A percentile compares a stretch with the other conserved stretches of the same genome.
Evolutionary conservation across 2,329 filamentous ascomycete genomes (phyloP).

Genomic region (Grosmannia huntii): DNA sequence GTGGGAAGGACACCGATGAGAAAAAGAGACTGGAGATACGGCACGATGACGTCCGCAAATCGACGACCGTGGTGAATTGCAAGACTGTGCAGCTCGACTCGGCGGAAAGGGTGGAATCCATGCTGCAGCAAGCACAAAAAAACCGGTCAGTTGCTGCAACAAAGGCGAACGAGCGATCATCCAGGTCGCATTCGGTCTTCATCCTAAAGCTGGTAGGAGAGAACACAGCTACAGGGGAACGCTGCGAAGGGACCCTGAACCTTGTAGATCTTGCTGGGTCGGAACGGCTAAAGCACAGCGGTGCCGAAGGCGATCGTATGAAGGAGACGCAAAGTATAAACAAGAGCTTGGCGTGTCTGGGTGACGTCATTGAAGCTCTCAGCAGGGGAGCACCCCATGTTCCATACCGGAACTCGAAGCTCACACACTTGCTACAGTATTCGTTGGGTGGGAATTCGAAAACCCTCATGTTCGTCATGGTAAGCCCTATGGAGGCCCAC

Average conservation of each 20-base stretch:
- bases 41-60: slow-evolving; percentile 70
- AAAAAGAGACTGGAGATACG: slow-evolving; percentile 82
- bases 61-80: slow-evolving; percentile 71
- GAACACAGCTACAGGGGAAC: slow-evolving; percentile 67
- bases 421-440: slow-evolving; percentile 91
- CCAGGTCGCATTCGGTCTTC: slow-evolving; percentile 90
- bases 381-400: slow-evolving; percentile 74
- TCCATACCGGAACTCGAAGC: slow-evolving; percentile 91
- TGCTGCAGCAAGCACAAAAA: slow-evolving; percentile 66
- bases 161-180: slow-evolving; percentile 93
- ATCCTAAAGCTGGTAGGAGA: slow-evolving; percentile 66
- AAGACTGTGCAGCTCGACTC: slow-evolving; percentile 67
- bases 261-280: slow-evolving; percentile 91
- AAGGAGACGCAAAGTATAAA: slow-evolving; percentile 98
- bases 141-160: slow-evolving; percentile 91
- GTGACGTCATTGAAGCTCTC: slow-evolving; percentile 90
- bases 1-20: slow-evolving; percentile 48
- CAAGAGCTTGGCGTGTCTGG: slow-evolving; percentile 79
- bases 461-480: slow-evolving; percentile 99
- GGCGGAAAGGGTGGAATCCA: slow-evolving; percentile 63
- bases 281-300: slow-evolving; percentile 77
- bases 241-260: slow-evolving; percentile 86
- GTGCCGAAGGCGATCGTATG: slow-evolving; percentile 73
- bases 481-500: slow-evolving; percentile 81
- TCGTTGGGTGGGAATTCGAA: slow-evolving; percentile 91